Conservation (phyloP, 768 basidiomycete genomes). For the Boletus tomentosulus region DNA sequence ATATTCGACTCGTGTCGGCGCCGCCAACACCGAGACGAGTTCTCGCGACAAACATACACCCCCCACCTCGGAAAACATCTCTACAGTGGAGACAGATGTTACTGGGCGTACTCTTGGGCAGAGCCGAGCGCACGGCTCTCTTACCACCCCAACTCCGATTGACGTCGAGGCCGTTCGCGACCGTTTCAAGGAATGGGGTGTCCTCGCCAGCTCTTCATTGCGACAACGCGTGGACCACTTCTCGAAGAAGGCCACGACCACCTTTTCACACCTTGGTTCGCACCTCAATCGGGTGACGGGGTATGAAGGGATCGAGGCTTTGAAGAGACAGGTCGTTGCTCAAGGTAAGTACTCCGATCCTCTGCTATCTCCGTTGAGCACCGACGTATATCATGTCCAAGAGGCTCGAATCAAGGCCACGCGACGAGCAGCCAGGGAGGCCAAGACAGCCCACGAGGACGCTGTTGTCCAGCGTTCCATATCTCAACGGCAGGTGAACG, state of each 20-base stretch:
- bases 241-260: slow-evolving; percentile 50
- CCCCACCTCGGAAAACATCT: slow-evolving; percentile 1
- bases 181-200: slow-evolving; percentile 45
- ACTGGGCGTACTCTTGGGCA: background rate
- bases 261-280: slow-evolving; percentile 69
- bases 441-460: slow-evolving; percentile 72
- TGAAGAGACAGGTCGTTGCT: slow-evolving; percentile 72
- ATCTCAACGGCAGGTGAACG: slow-evolving; percentile 94
- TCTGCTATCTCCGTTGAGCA: slow-evolving; percentile 3
- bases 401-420: slow-evolving; percentile 70
- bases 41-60: slow-evolving; percentile 2
- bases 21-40: background rate
- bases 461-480: slow-evolving; percentile 78
- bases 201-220: slow-evolving; percentile 28
- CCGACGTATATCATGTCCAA: slow-evolving; percentile 30
- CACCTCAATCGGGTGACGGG: slow-evolving; percentile 87
- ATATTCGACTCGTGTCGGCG: slow-evolving; percentile 6
- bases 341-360: slow-evolving; percentile 57
- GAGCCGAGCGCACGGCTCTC: background rate
- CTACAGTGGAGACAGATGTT: slow-evolving; percentile 1
- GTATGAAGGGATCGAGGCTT: slow-evolving; percentile 82
- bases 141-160: background rate
- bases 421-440: slow-evolving; percentile 60
- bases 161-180: slow-evolving; percentile 35
- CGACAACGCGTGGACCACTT: slow-evolving; percentile 56